Percentiles rank a stretch among this genome's conserved stretches.
phyloP scores from a whole-genome alignment of 257 asterid species.

The Catharanthus roseus region DNA sequence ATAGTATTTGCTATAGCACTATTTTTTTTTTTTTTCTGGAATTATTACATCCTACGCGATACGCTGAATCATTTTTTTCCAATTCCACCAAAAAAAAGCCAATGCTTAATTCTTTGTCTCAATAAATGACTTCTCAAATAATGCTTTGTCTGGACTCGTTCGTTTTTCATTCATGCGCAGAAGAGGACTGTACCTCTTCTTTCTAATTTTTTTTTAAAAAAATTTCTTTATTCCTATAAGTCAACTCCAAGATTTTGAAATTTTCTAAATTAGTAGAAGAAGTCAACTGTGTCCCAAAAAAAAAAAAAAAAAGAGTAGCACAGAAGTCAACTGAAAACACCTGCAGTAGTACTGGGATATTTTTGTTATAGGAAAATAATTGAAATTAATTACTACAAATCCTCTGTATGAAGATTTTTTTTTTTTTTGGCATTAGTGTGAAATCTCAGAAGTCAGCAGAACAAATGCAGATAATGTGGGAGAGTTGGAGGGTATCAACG shows the following conservation, averaged over 20 bases:
- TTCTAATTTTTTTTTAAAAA: no score
- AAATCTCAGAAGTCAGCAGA: neutral
- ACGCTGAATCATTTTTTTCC: no score
- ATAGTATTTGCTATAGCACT: no score
- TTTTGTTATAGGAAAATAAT: neutral
- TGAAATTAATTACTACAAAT: neutral
- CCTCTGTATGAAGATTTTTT: no score
- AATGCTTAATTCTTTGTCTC: no score
- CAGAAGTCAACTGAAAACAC: neutral
- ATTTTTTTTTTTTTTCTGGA: neutral
- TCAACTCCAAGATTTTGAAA: neutral
- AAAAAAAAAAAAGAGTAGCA: no score
- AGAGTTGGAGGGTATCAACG: no score
- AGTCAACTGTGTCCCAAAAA: neutral
- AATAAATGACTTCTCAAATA: no score
- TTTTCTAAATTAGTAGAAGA: neutral
- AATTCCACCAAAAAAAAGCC: no score
- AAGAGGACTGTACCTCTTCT: neutral
- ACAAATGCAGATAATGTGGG: no score
- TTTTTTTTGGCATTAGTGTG: neutral
- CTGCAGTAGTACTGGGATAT: neutral
- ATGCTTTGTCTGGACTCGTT: neutral
- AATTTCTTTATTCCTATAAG: neutral
- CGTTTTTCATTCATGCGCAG: neutral
- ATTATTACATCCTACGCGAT: neutral